Percentiles rank a stretch among this genome's conserved stretches.
phyloP scores from a whole-genome alignment of 345 rosid genomes.

The Viola odorata region DNA sequence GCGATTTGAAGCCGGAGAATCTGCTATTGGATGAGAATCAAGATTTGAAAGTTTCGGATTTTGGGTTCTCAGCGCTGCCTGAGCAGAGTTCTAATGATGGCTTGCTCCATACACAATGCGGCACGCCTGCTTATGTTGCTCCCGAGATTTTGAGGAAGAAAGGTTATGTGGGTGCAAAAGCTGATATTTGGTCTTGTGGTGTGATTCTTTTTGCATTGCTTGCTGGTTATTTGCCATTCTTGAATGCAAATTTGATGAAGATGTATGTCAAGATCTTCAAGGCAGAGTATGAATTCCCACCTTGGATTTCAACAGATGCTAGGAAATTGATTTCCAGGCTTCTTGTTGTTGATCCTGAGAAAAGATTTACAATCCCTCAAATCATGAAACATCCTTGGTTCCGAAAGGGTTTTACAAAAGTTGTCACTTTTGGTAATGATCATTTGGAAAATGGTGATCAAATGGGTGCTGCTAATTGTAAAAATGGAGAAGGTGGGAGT shows the following conservation, averaged over 20 bases:
- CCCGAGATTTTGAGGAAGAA: slow-evolving; percentile 18
- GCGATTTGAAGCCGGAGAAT: slow-evolving; percentile 25
- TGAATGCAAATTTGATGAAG: slow-evolving; percentile 19
- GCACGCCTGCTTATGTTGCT: slow-evolving; percentile 22
- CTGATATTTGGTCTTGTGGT: slow-evolving; percentile 23
- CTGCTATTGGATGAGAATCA: slow-evolving; percentile 21
- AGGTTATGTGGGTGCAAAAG: slow-evolving; percentile 20
- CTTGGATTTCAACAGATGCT: slow-evolving; percentile 20
- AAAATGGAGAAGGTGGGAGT: not conserved
- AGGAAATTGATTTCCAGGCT: slow-evolving; percentile 17
- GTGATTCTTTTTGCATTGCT: slow-evolving; percentile 23
- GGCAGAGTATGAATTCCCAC: slow-evolving; percentile 21
- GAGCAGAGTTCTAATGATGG: slow-evolving; percentile 25
- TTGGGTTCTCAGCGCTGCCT: slow-evolving; percentile 23
- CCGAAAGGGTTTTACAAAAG: slow-evolving; percentile 3
- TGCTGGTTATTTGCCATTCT: slow-evolving; percentile 23
- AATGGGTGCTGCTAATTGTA: not conserved
- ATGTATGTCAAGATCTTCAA: slow-evolving; percentile 28
- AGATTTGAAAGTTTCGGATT: slow-evolving; percentile 24
- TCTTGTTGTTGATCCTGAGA: slow-evolving; percentile 20
- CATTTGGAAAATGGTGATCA: slow-evolving; percentile 1
- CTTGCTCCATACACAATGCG: slow-evolving; percentile 21
- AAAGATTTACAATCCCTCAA: slow-evolving; percentile 14
- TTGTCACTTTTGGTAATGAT: not conserved
- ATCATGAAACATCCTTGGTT: slow-evolving; percentile 14